Conservation (phyloP, 768 basidiomycete species). For the Xerocomellus chrysenteron region DNA sequence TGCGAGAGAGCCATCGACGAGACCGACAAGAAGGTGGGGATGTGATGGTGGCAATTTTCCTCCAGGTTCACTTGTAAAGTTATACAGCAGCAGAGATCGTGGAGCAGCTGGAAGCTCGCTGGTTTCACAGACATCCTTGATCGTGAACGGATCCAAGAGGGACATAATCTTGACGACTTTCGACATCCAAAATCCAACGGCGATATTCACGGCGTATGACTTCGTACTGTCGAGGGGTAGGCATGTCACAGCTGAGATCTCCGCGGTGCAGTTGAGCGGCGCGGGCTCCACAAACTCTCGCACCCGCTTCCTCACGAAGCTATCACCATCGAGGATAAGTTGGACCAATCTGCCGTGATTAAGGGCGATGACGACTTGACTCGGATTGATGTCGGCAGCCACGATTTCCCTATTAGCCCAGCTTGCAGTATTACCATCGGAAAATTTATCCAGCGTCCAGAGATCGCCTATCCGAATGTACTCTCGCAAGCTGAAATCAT, state of each 20-base stretch:
- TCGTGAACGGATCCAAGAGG: conserved; percentile 19
- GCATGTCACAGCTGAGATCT: conserved; percentile 74
- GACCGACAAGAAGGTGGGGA: conserved; percentile 67
- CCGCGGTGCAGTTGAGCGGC: conserved; percentile 30
- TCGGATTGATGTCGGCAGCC: conserved; percentile 65
- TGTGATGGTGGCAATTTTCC: conserved; percentile 38
- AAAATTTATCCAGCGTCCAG: conserved; percentile 39
- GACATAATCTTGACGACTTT: conserved; percentile 60
- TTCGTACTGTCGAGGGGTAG: conserved; percentile 49
- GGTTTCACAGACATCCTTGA: conserved; percentile 28
- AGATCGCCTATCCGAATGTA: conserved; percentile 41
- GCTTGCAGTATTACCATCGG: conserved; percentile 16
- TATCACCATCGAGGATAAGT: conserved; percentile 47
- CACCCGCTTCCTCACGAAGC: conserved; percentile 29
- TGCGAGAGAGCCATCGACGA: conserved; percentile 72
- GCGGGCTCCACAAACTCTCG: conserved; percentile 25
- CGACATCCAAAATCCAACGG: conserved; percentile 76
- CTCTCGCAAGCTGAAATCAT: conserved; percentile 43
- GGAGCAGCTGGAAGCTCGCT: conserved; percentile 42
- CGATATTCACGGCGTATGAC: conserved; percentile 48
- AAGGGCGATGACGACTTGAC: conserved; percentile 64
- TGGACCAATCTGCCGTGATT: conserved; percentile 51
- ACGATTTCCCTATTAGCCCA: conserved; percentile 50
- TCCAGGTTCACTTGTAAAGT: conserved; percentile 49
- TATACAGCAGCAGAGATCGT: conserved; percentile 49